These are phyloP conservation scores for Tulasnella sp. DNA, from an alignment of 768 basidiomycete genomes.

Conservation along the genomic window DNA sequence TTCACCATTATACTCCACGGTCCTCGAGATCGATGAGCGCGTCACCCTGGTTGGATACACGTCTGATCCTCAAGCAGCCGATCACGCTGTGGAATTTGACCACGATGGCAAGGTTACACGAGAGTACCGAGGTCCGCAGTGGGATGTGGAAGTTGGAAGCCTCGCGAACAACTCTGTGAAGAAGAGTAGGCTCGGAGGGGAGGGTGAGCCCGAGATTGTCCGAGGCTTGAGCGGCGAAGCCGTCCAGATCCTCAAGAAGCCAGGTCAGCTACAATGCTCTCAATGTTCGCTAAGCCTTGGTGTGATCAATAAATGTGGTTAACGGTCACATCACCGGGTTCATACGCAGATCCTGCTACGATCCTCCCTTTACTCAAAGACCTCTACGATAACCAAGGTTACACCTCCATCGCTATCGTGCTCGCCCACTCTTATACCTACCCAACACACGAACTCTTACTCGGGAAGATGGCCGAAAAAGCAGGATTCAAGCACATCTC, in stretches of 20 bases:
- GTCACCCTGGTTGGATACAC: conserved; percentile 92
- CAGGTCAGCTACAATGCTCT: conserved; percentile 36
- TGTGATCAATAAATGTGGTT: neutral
- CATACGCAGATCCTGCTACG: conserved; percentile 1
- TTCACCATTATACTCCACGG: conserved; percentile 60
- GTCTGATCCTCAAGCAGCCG: conserved; percentile 71
- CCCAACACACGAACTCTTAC: conserved; percentile 66
- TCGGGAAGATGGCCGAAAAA: conserved; percentile 62
- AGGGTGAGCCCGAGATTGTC: conserved; percentile 43
- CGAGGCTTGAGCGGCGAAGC: conserved; percentile 80
- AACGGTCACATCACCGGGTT: neutral
- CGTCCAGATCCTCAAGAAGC: conserved; percentile 66
- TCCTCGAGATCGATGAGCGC: conserved; percentile 68
- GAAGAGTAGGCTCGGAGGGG: conserved; percentile 35
- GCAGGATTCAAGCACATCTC: conserved; percentile 88
- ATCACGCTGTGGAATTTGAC: conserved; percentile 66
- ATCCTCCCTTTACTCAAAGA: conserved; percentile 52
- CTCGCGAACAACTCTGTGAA: no score
- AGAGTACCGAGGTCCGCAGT: conserved; percentile 66
- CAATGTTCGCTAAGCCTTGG: neutral
- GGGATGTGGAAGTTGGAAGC: conserved; percentile 44
- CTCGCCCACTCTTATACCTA: conserved; percentile 88
- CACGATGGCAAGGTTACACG: conserved; percentile 52
- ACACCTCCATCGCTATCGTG: conserved; percentile 79
- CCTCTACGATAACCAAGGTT: conserved; percentile 65